Evolutionary conservation across 2,329 filamentous ascomycete species (phyloP).

Genomic region (Fusarium pseudoanthophilum): DNA sequence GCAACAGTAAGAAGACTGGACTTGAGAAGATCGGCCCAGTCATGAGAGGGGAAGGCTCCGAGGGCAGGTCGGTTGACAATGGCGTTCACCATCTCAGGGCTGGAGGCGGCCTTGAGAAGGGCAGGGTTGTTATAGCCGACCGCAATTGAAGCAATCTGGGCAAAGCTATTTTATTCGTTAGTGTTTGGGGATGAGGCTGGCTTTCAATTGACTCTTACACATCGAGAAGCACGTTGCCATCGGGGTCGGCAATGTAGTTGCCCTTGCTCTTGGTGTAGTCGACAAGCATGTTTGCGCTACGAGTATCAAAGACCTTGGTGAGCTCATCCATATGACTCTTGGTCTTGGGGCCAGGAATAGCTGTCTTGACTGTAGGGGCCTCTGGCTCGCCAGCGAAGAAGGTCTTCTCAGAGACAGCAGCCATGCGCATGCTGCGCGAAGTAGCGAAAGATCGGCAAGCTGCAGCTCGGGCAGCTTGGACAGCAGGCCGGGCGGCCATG

Average conservation of each 20-base stretch:
- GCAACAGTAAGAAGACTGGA: conserved; percentile 84
- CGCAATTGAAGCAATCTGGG: conserved; percentile 92
- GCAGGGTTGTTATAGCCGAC: conserved; percentile 91
- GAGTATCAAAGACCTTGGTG: conserved; percentile 83
- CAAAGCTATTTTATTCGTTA: conserved; percentile 66
- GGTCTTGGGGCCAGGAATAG: conserved; percentile 81
- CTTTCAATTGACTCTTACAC: conserved; percentile 60
- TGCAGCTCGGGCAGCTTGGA: conserved; percentile 25
- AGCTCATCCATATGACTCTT: conserved; percentile 76
- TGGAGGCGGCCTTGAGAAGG: conserved; percentile 75
- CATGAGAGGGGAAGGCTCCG: conserved; percentile 88
- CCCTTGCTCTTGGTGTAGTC: conserved; percentile 80
- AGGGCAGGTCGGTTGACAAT: conserved; percentile 90
- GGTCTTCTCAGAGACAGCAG: conserved; percentile 48
- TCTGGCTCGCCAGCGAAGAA: conserved; percentile 63
- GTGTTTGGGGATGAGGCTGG: not conserved
- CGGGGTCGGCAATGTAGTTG: conserved; percentile 82
- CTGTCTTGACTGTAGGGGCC: conserved; percentile 63
- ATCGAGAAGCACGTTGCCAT: conserved; percentile 78
- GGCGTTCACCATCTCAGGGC: conserved; percentile 80
- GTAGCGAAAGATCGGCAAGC: conserved; percentile 41
- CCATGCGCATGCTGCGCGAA: conserved; percentile 40
- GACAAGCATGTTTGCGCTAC: conserved; percentile 84
- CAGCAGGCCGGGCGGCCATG: conserved; percentile 39
- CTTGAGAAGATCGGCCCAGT: conserved; percentile 84